These are phyloP conservation scores for Myotisia sp. DNA, from an alignment of 2,329 filamentous ascomycete species.

Conservation along the genomic window DNA sequence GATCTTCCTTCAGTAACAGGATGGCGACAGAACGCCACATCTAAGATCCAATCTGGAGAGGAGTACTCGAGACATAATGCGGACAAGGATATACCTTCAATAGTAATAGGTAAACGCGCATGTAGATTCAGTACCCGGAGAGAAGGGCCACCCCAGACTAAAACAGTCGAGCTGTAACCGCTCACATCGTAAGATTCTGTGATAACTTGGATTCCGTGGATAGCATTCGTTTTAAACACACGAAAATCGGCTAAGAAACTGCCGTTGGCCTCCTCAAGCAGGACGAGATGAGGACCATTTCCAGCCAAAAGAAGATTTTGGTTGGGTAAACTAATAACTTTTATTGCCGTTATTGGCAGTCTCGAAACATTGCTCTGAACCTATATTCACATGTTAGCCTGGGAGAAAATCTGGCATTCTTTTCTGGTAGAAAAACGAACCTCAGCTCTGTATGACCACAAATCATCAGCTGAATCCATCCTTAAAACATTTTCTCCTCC, in stretches of 20 bases:
- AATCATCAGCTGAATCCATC: too few relatives aligned
- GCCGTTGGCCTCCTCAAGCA: constrained; percentile 23
- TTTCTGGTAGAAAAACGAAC: too few relatives aligned
- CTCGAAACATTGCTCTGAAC: constrained; percentile 28
- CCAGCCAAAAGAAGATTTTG: constrained; percentile 24
- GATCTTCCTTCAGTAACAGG: constrained; percentile 14
- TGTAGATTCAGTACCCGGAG: constrained; percentile 30
- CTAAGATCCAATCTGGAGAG: constrained; percentile 64
- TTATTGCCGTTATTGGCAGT: constrained; percentile 31
- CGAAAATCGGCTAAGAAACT: constrained; percentile 18
- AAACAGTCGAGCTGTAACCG: constrained; percentile 15
- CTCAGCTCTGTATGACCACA: too few relatives aligned
- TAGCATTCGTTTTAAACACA: constrained; percentile 24
- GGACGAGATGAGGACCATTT: constrained; percentile 23
- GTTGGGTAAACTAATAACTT: constrained; percentile 18
- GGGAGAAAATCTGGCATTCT: not conserved
- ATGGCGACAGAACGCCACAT: constrained; percentile 41
- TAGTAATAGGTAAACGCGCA: constrained; percentile 8
- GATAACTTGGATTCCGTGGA: constrained; percentile 25
- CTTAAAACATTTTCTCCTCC: too few relatives aligned
- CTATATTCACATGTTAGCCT: not conserved
- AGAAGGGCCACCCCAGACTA: constrained; percentile 58
- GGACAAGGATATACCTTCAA: constrained; percentile 15
- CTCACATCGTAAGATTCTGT: constrained; percentile 11
- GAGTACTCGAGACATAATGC: constrained; percentile 29